Percentiles rank a stretch among this genome's conserved stretches.
These are phyloP conservation scores for Pluteus cervinus DNA, from an alignment of 768 basidiomycete species.

Conservation along the genomic window DNA sequence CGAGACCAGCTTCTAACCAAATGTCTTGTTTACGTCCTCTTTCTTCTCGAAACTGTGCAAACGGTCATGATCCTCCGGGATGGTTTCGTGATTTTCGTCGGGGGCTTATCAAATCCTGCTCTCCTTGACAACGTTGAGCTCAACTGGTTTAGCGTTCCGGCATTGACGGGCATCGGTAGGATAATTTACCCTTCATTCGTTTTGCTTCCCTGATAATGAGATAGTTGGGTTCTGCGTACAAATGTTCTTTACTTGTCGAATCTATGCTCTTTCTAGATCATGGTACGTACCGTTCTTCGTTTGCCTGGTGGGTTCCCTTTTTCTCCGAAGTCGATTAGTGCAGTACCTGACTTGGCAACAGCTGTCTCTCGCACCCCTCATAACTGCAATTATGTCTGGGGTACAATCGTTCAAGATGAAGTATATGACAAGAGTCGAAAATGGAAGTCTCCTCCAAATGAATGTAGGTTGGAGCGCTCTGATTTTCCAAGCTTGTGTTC, in stretches of 20 bases:
- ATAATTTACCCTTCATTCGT: conserved; percentile 5
- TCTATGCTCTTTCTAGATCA: conserved; percentile 18
- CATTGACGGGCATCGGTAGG: conserved; percentile 20
- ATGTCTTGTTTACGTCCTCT: conserved; percentile 9
- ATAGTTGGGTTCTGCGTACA: conserved; percentile 21
- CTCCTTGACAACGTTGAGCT: conserved; percentile 17
- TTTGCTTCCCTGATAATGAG: conserved; percentile 6
- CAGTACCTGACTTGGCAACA: conserved; percentile 8
- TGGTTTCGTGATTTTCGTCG: conserved; percentile 19
- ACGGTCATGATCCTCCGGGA: conserved; percentile 17
- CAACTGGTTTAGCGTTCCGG: conserved; percentile 23
- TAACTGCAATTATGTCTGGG: too few species aligned
- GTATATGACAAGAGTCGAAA: too few species aligned
- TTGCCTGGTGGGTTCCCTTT: conserved; percentile 14
- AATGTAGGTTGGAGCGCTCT: too few species aligned
- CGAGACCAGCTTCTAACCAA: conserved; percentile 9
- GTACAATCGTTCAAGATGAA: too few species aligned
- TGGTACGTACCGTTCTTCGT: conserved; percentile 14
- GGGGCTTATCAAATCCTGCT: conserved; percentile 17
- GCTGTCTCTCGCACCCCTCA: background rate
- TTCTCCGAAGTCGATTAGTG: conserved; percentile 6
- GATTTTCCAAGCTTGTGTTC: too few species aligned
- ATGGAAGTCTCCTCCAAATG: too few species aligned
- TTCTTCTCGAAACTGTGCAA: conserved; percentile 11
- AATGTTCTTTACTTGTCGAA: conserved; percentile 23